Conservation (phyloP, 257 asterid species). For the Solanum corneliomulleri region DNA sequence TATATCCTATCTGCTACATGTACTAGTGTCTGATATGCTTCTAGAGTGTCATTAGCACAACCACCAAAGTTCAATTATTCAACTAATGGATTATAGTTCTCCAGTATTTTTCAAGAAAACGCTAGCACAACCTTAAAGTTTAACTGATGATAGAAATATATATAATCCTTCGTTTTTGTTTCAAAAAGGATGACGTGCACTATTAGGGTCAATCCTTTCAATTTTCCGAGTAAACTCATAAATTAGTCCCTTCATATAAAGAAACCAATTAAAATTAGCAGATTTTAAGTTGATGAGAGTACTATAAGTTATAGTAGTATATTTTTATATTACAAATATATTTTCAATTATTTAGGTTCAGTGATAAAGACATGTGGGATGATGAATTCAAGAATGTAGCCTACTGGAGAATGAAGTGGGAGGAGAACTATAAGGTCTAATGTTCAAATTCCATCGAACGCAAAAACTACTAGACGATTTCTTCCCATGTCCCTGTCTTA, state of each 20-base stretch:
- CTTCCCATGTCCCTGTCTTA: neutral
- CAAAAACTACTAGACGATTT: neutral
- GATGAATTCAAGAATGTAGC: neutral
- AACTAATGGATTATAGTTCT: too few relatives aligned
- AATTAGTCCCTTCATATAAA: neutral
- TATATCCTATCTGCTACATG: neutral
- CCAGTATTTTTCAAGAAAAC: too few relatives aligned
- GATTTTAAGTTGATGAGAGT: neutral
- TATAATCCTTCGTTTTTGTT: neutral
- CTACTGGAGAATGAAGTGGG: neutral
- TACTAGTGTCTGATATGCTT: neutral
- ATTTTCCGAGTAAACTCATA: neutral
- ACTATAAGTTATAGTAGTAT: neutral
- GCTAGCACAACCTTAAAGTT: too few relatives aligned
- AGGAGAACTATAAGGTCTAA: neutral
- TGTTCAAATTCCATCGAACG: neutral
- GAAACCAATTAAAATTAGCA: neutral
- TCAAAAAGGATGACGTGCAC: neutral
- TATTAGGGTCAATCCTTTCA: neutral
- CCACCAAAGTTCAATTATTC: neutral
- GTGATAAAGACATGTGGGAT: neutral
- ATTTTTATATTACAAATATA: neutral
- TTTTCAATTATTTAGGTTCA: neutral
- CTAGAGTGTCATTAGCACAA: neutral
- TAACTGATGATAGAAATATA: too few relatives aligned